Conservation (phyloP, 2,329 filamentous ascomycete genomes). For the Chaetomium globosum region DNA sequence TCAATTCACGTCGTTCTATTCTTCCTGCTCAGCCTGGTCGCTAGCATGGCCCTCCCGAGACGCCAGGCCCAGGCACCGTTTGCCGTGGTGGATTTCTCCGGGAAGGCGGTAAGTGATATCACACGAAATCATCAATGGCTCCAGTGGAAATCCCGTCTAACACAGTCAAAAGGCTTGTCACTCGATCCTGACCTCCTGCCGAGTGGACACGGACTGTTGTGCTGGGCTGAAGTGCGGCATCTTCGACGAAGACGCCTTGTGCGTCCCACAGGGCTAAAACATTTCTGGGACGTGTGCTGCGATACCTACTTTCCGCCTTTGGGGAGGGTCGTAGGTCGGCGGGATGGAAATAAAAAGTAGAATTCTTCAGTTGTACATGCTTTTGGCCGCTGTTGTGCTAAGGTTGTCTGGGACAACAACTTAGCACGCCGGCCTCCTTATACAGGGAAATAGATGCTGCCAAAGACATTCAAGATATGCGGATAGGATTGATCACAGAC, state of each 20-base stretch:
- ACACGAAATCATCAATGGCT: too few relatives aligned
- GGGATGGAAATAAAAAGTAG: neutral
- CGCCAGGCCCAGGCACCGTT: neutral
- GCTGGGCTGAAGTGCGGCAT: slow-evolving; percentile 24
- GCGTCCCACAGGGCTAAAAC: slow-evolving; percentile 26
- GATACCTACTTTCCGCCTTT: neutral
- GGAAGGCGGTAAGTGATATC: slow-evolving; percentile 15
- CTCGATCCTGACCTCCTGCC: slow-evolving; percentile 29
- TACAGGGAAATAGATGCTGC: neutral
- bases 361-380: neutral
- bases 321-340: neutral
- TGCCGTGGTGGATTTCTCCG: slow-evolving; percentile 12
- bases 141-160: neutral
- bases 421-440: neutral
- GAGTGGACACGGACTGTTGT: slow-evolving; percentile 29
- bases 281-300: neutral
- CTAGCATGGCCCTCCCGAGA: slow-evolving; percentile 26
- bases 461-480: neutral
- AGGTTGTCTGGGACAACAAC: neutral
- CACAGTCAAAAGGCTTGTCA: slow-evolving; percentile 26
- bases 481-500: neutral
- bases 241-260: slow-evolving; percentile 31
- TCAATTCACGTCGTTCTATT: slow-evolving; percentile 21
- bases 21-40: slow-evolving; percentile 27
- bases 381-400: neutral